Percentiles rank a stretch among this genome's conserved stretches.
These are phyloP conservation scores for Boletus coccyginus DNA, from an alignment of 768 basidiomycete species.

Conservation along the genomic window DNA sequence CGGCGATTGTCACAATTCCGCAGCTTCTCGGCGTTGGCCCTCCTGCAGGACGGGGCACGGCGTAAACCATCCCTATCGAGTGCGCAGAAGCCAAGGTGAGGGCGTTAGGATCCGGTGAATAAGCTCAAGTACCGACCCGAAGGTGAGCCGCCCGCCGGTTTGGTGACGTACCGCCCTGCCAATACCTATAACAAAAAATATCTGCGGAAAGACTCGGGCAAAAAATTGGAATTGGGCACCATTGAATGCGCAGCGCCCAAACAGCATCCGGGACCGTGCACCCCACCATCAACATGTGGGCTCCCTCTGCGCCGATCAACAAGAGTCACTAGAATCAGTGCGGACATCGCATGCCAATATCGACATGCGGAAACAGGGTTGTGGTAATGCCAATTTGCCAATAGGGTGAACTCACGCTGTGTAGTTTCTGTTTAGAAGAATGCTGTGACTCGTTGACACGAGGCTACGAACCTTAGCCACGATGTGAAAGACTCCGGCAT, in stretches of 20 bases:
- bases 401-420: constrained; percentile 14
- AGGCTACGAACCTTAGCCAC: constrained; percentile 11
- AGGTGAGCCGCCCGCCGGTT: constrained; percentile 7
- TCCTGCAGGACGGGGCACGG: not conserved
- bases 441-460: constrained; percentile 22
- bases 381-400: constrained; percentile 17
- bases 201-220: constrained; percentile 5
- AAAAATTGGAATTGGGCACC: not conserved
- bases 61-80: too few relatives aligned
- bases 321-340: constrained; percentile 5
- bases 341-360: constrained; percentile 17
- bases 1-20: not conserved
- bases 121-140: constrained; percentile 10
- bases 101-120: constrained; percentile 6
- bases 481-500: not conserved
- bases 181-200: constrained; percentile 13
- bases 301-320: not conserved
- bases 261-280: not conserved
- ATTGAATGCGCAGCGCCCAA: too few relatives aligned
- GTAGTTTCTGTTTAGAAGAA: constrained; percentile 14
- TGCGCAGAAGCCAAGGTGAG: not conserved
- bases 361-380: constrained; percentile 24
- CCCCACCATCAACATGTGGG: not conserved
- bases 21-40: not conserved
- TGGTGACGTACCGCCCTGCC: constrained; percentile 13